Evolutionary conservation across 2,329 filamentous ascomycete genomes (phyloP), one percentile per base, ranked within the genome.

Genomic region (Orbilia blumenaviensis): DNA sequence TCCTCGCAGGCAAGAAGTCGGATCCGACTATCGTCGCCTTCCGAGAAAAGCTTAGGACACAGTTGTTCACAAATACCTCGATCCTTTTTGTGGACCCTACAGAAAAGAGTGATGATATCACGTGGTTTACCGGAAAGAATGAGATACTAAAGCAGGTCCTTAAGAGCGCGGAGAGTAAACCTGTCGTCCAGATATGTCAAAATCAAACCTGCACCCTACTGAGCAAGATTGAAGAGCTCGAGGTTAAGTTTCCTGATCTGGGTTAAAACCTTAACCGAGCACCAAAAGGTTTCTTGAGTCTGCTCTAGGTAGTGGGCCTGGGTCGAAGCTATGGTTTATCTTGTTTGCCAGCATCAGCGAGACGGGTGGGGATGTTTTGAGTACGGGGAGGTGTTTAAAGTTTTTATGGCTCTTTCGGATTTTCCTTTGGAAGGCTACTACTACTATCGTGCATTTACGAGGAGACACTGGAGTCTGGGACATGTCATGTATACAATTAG

Each of bases 81-180:
- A 64, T 79, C 29, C 58, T 80, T 12, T 66, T 77, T 23, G 48
- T 80, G 16, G 77, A 78, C 29, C 77, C 79, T 18, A 71, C 82
- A 1, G 78, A 79, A n/a, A 78, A 75, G 14, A 69, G 73, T 1
- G 79, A 77, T 7, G 77, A 68, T 2, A 56, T 64, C 9, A 76
- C 81, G 12, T 89, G 87, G 87, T 75, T 89, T 74, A 84, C 83
- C 78, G 80, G 83, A 63, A 83, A 86, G 63, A 89, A 88, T 80
- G 63, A 77, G 46, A 78, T 87, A 50, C 80, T 87, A n/a, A 82
- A 80, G 74, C 82, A 81, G 32, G 80, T 87, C 77, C 81, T 83
- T 36, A 77, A 73, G 2, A 80, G 78, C 3, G 69, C 85, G 75
- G 82, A 80, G 32, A 81, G 80, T 3, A 84, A 81, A 77, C 80